Conservation (phyloP, 2,329 filamentous ascomycete genomes). For the Fusarium nurragi region DNA sequence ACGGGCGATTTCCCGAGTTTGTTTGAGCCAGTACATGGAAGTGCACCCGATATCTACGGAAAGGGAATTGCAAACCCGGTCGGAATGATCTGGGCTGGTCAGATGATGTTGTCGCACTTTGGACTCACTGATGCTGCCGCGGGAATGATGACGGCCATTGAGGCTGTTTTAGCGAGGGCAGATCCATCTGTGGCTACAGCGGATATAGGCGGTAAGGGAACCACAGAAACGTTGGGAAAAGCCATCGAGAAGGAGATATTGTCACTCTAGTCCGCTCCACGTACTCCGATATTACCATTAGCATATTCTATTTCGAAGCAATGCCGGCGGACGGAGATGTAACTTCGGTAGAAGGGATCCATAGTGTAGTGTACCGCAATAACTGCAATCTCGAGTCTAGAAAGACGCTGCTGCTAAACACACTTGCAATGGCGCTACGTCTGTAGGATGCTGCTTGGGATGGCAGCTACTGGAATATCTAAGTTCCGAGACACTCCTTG, state of each 20-base stretch:
- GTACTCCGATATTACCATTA: too few species aligned
- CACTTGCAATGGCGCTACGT: too few species aligned
- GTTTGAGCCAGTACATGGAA: slow-evolving; percentile 76
- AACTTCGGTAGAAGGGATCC: too few species aligned
- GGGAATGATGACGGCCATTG: slow-evolving; percentile 67
- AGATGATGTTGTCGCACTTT: slow-evolving; percentile 62
- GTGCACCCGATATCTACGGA: slow-evolving; percentile 76
- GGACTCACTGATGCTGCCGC: slow-evolving; percentile 52
- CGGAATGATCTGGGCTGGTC: slow-evolving; percentile 75
- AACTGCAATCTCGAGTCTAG: too few species aligned
- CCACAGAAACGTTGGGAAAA: slow-evolving; percentile 35
- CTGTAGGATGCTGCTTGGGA: too few species aligned
- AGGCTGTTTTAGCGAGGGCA: slow-evolving; percentile 66
- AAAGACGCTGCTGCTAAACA: too few species aligned
- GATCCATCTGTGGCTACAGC: slow-evolving; percentile 45
- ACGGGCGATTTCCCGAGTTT: slow-evolving; percentile 60
- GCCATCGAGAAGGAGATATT: slow-evolving; percentile 35
- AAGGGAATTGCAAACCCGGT: slow-evolving; percentile 79
- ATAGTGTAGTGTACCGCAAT: too few species aligned
- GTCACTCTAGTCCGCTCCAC: neutral
- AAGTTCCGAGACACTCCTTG: too few species aligned
- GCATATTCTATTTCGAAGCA: too few species aligned
- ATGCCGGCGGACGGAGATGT: too few species aligned
- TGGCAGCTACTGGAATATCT: too few species aligned
- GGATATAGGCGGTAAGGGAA: slow-evolving; percentile 46